Evolutionary conservation across 164 flowering plant species (phyloP).

Genomic region (Chimonanthus praecox): DNA sequence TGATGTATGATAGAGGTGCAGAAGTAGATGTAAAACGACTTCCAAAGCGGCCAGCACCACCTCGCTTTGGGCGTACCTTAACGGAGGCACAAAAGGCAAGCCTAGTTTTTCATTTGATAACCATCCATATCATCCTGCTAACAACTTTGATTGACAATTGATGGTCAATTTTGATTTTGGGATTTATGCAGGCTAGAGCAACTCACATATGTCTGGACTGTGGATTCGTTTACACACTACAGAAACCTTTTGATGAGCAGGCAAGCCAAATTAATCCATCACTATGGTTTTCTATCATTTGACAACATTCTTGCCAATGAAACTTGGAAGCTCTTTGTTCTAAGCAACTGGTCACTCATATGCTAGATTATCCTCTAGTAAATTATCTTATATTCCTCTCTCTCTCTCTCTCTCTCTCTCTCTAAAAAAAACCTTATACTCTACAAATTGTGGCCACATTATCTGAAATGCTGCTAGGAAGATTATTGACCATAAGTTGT

Average conservation of each 20-base stretch:
- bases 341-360: too few relatives aligned
- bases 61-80: conserved; percentile 92
- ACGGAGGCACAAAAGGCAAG: conserved; percentile 85
- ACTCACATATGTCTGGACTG: conserved; percentile 96
- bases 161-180: not conserved
- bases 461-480: too few relatives aligned
- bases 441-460: too few relatives aligned
- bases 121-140: not conserved
- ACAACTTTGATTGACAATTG: not conserved
- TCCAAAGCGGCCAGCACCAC: conserved; percentile 94
- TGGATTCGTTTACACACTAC: conserved; percentile 75
- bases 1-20: conserved; percentile 44
- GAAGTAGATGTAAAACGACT: conserved; percentile 83
- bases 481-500: too few relatives aligned
- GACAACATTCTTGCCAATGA: not conserved
- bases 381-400: too few relatives aligned
- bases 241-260: conserved; percentile 91
- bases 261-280: conserved; percentile 30
- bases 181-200: conserved; percentile 71
- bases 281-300: not conserved
- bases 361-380: too few relatives aligned
- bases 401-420: too few relatives aligned
- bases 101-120: not conserved
- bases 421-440: too few relatives aligned
- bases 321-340: too few relatives aligned